Conservation (phyloP, 2,329 filamentous ascomycete genomes). For the Shiraia sp. region DNA sequence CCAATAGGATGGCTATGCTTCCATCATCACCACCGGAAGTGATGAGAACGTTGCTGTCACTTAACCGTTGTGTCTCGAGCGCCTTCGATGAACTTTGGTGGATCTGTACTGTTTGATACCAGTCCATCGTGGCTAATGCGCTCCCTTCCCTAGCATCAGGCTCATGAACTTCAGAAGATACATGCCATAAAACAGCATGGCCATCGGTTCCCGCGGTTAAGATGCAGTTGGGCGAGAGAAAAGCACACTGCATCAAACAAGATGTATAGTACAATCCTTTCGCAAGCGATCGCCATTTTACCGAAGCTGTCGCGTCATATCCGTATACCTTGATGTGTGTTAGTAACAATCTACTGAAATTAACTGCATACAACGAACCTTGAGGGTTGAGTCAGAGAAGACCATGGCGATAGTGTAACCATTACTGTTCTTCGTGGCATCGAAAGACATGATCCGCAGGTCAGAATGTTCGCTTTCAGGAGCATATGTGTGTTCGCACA, state of each 20-base stretch:
- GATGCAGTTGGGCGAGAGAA: slow-evolving; percentile 47
- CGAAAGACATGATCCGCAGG: slow-evolving; percentile 80
- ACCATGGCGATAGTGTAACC: slow-evolving; percentile 68
- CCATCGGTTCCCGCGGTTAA: slow-evolving; percentile 84
- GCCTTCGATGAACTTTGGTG: slow-evolving; percentile 84
- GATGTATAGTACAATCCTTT: slow-evolving; percentile 52
- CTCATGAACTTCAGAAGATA: slow-evolving; percentile 25
- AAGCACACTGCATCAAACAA: slow-evolving; percentile 70
- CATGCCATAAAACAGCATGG: slow-evolving; percentile 65
- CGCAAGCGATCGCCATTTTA: slow-evolving; percentile 42
- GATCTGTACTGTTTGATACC: slow-evolving; percentile 45
- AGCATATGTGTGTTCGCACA: slow-evolving; percentile 56
- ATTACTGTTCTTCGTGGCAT: slow-evolving; percentile 49
- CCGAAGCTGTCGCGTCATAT: slow-evolving; percentile 32
- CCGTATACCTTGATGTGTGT: slow-evolving; percentile 48
- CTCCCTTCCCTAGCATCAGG: not conserved
- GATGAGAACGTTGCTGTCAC: slow-evolving; percentile 53
- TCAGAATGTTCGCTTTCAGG: slow-evolving; percentile 62
- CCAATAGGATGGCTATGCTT: slow-evolving; percentile 60
- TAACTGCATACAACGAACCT: slow-evolving; percentile 46
- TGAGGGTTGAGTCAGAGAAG: slow-evolving; percentile 82
- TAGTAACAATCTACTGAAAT: not conserved
- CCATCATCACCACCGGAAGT: slow-evolving; percentile 89
- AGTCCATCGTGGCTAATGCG: slow-evolving; percentile 31
- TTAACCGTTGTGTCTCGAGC: slow-evolving; percentile 42